These are phyloP conservation scores for Microbotryum intermedium DNA, from an alignment of 1,284 basidiomycete species.

Conservation along the genomic window DNA sequence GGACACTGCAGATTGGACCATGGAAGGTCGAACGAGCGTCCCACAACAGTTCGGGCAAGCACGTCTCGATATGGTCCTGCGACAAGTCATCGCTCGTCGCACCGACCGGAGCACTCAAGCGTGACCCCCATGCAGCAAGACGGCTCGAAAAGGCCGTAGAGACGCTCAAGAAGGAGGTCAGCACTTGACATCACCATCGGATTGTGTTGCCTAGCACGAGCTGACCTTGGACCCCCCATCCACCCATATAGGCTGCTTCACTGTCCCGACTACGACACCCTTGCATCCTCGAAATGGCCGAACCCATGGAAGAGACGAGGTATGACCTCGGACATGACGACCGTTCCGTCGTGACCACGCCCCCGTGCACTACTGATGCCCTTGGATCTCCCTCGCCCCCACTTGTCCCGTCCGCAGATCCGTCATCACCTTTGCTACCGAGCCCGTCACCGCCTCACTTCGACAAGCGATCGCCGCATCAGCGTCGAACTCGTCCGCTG, in stretches of 20 bases:
- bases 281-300: constrained; percentile 94
- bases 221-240: no score
- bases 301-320: constrained; percentile 91
- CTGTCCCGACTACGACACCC: constrained; percentile 83
- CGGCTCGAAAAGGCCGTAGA: constrained; percentile 59
- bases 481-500: constrained; percentile 48
- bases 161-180: constrained; percentile 77
- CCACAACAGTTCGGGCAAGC: constrained; percentile 78
- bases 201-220: no score
- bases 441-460: constrained; percentile 70
- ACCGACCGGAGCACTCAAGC: background rate
- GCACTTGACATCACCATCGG: no score
- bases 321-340: constrained; percentile 5
- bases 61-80: constrained; percentile 79
- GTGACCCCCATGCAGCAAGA: constrained; percentile 37
- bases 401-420: constrained; percentile 37
- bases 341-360: no score
- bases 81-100: constrained; percentile 68
- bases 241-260: constrained; percentile 59
- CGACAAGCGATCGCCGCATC: constrained; percentile 54
- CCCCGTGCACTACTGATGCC: background rate
- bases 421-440: constrained; percentile 87
- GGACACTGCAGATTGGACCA: constrained; percentile 61
- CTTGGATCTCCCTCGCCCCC: background rate
- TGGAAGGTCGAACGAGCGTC: constrained; percentile 76